Evolutionary conservation across 2,329 filamentous ascomycete species (phyloP).

Genomic region (Capronia americana): DNA sequence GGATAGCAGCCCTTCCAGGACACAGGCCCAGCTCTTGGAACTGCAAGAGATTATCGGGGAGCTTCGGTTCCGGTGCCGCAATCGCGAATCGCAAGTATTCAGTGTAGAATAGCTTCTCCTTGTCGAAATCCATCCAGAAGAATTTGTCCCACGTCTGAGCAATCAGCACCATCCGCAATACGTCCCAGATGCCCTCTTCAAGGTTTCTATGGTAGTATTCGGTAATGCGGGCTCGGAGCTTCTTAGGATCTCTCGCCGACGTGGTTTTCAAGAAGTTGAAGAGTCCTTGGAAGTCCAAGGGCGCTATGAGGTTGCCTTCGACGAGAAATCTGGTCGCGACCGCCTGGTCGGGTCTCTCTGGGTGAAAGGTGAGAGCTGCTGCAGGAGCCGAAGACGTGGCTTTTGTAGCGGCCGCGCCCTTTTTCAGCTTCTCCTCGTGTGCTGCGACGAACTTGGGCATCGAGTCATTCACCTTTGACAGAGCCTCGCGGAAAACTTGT

Average conservation of each 20-base stretch:
- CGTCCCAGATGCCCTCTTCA: conserved; percentile 32
- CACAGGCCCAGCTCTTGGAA: conserved; percentile 28
- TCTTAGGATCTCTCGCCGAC: conserved; percentile 4
- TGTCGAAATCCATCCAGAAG: conserved; percentile 25
- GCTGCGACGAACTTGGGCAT: conserved; percentile 33
- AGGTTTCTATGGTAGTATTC: conserved; percentile 24
- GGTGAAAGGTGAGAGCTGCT: background rate
- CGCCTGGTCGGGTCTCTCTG: background rate
- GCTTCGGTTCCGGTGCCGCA: conserved; percentile 2
- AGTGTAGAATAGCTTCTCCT: conserved; percentile 26
- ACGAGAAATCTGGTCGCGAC: background rate
- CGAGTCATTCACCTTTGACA: conserved; percentile 30
- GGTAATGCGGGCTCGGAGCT: conserved; percentile 15
- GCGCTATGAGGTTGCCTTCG: background rate
- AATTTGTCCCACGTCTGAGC: conserved; percentile 20
- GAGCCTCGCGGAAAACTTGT: conserved; percentile 23
- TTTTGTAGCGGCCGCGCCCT: conserved; percentile 13
- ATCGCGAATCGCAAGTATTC: conserved; percentile 25
- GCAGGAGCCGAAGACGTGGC: background rate
- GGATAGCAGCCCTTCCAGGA: conserved; percentile 29
- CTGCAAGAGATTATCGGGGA: conserved; percentile 21
- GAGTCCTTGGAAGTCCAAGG: background rate
- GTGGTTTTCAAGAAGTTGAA: background rate
- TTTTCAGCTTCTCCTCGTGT: conserved; percentile 23
- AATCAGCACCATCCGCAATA: conserved; percentile 22